phyloP scores from a whole-genome alignment of 352 stramenopile species.

The Pythium angustatum region DNA sequence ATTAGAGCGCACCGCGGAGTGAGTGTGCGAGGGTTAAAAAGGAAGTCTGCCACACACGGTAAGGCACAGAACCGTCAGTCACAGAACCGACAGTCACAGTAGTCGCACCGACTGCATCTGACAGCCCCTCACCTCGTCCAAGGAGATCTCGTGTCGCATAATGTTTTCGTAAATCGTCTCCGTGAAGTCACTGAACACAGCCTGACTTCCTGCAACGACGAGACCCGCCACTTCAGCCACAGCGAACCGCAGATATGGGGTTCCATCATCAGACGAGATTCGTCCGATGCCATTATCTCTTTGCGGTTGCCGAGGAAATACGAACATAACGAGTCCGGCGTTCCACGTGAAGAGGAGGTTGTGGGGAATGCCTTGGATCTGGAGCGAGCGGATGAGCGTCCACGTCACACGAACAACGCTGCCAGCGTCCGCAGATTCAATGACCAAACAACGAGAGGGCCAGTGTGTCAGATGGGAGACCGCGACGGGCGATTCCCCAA shows the following conservation, averaged over 20 bases:
- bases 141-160: constrained; percentile 48
- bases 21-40: background rate
- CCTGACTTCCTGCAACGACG: constrained; percentile 41
- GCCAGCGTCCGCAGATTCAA: constrained; percentile 24
- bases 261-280: background rate
- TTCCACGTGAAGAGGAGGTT: constrained; percentile 51
- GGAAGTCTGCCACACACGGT: background rate
- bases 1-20: constrained; percentile 4
- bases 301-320: constrained; percentile 64
- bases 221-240: constrained; percentile 65
- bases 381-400: constrained; percentile 44
- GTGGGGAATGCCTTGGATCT: constrained; percentile 41
- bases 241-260: constrained; percentile 46
- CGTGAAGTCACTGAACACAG: constrained; percentile 35
- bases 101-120: background rate
- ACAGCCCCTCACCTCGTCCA: constrained; percentile 36
- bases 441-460: constrained; percentile 47
- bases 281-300: constrained; percentile 43
- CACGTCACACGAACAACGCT: constrained; percentile 26
- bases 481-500: constrained; percentile 3
- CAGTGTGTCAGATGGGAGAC: constrained; percentile 40
- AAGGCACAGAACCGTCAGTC: constrained; percentile 1
- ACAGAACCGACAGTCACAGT: background rate
- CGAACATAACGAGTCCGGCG: constrained; percentile 30
- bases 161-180: constrained; percentile 46